Percentiles rank a stretch among this genome's conserved stretches.
Conservation (phyloP, 2,329 filamentous ascomycete genomes). For the Fusarium sp. region DNA sequence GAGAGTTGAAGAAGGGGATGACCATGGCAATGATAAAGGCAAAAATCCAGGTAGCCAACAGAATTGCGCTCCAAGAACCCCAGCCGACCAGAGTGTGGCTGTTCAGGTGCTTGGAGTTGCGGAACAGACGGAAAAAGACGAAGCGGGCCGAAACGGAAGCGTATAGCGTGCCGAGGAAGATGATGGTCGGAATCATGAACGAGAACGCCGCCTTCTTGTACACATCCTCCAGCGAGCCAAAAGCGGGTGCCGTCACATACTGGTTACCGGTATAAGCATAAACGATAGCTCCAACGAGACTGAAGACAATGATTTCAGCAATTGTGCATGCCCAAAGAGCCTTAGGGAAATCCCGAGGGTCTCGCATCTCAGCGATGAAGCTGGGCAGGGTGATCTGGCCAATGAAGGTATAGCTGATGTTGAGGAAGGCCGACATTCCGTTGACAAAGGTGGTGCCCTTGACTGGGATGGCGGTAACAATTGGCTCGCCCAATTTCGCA, state of each 20-base stretch:
- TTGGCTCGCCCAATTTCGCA: conserved; percentile 70
- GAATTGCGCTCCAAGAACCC: conserved; percentile 82
- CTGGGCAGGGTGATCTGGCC: conserved; percentile 94
- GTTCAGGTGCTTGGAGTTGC: conserved; percentile 82
- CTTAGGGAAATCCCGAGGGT: conserved; percentile 87
- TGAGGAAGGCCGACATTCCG: conserved; percentile 90
- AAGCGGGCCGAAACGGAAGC: conserved; percentile 92
- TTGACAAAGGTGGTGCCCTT: conserved; percentile 83
- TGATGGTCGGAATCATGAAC: conserved; percentile 95
- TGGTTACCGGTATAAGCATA: conserved; percentile 92
- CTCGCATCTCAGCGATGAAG: conserved; percentile 95
- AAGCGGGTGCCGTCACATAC: conserved; percentile 90
- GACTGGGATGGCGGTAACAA: conserved; percentile 78
- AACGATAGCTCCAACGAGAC: conserved; percentile 83
- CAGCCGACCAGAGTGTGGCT: conserved; percentile 88
- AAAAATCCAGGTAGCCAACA: conserved; percentile 81
- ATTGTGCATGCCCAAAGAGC: conserved; percentile 93
- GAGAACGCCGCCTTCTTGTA: conserved; percentile 93
- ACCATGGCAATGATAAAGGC: conserved; percentile 94
- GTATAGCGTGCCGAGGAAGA: conserved; percentile 92
- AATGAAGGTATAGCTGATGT: conserved; percentile 97
- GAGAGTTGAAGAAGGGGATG: conserved; percentile 91
- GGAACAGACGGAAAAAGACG: conserved; percentile 91
- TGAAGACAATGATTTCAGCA: conserved; percentile 88
- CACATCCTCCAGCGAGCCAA: conserved; percentile 83